Conservation (phyloP, 768 basidiomycete species). For the Tulasnella sp. region DNA sequence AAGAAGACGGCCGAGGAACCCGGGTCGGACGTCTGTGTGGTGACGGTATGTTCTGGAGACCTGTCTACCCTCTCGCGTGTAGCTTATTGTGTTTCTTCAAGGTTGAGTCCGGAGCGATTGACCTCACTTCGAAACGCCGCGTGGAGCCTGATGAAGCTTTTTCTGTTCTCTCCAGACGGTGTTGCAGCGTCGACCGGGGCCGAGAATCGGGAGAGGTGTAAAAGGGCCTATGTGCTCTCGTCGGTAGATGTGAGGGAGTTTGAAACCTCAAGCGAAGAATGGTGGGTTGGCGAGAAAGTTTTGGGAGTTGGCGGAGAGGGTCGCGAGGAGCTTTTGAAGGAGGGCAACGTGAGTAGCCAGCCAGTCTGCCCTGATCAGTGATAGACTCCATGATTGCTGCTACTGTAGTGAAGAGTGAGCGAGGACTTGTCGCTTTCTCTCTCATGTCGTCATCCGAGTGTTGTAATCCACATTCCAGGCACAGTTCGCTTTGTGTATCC, state of each 20-base stretch:
- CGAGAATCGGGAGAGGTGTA: neutral
- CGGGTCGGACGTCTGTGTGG: constrained; percentile 46
- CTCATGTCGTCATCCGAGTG: too few species aligned
- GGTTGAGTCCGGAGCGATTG: neutral
- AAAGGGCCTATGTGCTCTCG: neutral
- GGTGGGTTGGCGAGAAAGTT: neutral
- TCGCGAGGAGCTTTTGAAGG: neutral
- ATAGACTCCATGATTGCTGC: too few species aligned
- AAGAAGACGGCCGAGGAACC: constrained; percentile 36
- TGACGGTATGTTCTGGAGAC: constrained; percentile 33
- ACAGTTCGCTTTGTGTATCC: too few species aligned
- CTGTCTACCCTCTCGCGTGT: too few species aligned
- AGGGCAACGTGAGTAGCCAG: neutral
- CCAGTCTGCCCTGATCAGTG: too few species aligned
- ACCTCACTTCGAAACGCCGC: neutral
- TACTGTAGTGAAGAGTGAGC: too few species aligned
- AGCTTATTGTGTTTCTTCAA: neutral
- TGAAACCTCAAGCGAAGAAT: neutral
- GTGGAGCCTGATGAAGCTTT: neutral
- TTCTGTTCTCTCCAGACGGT: neutral
- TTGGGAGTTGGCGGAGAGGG: too few species aligned
- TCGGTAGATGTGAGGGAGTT: neutral
- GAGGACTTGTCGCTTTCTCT: too few species aligned
- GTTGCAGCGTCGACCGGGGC: neutral
- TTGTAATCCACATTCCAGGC: too few species aligned